Conservation (phyloP, 768 basidiomycete species). For the Mycena amicta region DNA sequence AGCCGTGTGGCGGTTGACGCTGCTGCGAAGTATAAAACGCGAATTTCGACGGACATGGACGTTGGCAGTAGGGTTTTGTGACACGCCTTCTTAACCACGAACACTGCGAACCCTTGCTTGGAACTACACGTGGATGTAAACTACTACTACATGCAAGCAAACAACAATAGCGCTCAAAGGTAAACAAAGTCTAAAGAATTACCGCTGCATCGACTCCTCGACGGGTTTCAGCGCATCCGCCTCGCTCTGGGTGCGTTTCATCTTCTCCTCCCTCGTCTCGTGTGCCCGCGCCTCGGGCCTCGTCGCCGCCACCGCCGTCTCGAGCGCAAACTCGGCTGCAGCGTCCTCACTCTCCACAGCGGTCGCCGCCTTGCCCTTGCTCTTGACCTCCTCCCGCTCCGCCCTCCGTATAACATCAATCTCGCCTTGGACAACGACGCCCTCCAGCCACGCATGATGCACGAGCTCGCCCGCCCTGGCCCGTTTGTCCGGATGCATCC, state of each 20-base stretch:
- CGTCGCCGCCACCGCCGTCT: constrained; percentile 5
- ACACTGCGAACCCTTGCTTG: too few species aligned
- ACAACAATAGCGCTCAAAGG: background rate
- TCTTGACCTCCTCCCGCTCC: constrained; percentile 56
- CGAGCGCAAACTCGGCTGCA: constrained; percentile 30
- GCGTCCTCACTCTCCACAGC: too few species aligned
- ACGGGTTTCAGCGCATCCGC: constrained; percentile 38
- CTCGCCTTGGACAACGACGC: constrained; percentile 86
- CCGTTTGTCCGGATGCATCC: constrained; percentile 85
- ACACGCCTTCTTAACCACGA: too few species aligned
- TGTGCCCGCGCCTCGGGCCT: constrained; percentile 8
- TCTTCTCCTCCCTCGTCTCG: constrained; percentile 24
- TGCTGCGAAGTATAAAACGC: too few species aligned
- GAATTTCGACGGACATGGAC: too few species aligned
- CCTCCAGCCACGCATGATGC: constrained; percentile 87
- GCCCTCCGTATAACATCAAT: constrained; percentile 74
- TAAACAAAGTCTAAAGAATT: background rate
- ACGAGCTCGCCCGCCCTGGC: constrained; percentile 86
- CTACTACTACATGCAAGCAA: background rate
- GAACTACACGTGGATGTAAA: too few species aligned
- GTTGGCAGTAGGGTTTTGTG: too few species aligned
- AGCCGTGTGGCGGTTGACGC: too few species aligned
- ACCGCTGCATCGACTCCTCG: constrained; percentile 7
- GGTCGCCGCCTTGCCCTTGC: constrained; percentile 45
- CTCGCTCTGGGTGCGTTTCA: constrained; percentile 41